These are phyloP conservation scores for Schizophyllum amplum DNA, from an alignment of 1,284 basidiomycete genomes.

Conservation along the genomic window DNA sequence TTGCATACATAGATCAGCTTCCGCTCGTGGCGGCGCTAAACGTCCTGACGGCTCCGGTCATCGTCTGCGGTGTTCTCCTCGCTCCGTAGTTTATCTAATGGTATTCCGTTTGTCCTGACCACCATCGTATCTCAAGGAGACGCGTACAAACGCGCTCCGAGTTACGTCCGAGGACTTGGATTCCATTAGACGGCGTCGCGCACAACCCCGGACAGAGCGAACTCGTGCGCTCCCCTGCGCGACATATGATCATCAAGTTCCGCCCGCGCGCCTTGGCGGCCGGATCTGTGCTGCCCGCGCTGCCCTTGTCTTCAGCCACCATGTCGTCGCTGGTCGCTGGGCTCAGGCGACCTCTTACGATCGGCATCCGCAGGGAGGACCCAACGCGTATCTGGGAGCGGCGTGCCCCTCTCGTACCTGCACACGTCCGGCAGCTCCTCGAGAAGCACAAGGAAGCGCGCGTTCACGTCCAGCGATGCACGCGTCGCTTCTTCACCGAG, in stretches of 20 bases:
- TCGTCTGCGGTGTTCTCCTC: not conserved
- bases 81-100: no score
- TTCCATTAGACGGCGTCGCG: not conserved
- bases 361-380: conserved; percentile 53
- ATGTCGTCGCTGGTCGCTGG: not conserved
- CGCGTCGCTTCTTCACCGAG: conserved; percentile 64
- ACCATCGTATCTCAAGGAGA: not conserved
- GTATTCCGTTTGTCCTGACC: no score
- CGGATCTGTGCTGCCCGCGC: no score
- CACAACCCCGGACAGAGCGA: not conserved
- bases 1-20: not conserved
- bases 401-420: conserved; percentile 76
- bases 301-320: not conserved
- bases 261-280: not conserved
- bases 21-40: not conserved
- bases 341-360: conserved; percentile 3
- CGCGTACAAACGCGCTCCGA: not conserved
- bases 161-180: not conserved
- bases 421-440: conserved; percentile 50
- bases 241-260: not conserved
- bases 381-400: conserved; percentile 79
- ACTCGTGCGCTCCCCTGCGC: not conserved
- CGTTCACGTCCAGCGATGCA: conserved; percentile 71
- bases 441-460: conserved; percentile 44
- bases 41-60: not conserved